Evolutionary conservation across 2,329 filamentous ascomycete genomes (phyloP).

Genomic region (Penicillium hesseltinei): DNA sequence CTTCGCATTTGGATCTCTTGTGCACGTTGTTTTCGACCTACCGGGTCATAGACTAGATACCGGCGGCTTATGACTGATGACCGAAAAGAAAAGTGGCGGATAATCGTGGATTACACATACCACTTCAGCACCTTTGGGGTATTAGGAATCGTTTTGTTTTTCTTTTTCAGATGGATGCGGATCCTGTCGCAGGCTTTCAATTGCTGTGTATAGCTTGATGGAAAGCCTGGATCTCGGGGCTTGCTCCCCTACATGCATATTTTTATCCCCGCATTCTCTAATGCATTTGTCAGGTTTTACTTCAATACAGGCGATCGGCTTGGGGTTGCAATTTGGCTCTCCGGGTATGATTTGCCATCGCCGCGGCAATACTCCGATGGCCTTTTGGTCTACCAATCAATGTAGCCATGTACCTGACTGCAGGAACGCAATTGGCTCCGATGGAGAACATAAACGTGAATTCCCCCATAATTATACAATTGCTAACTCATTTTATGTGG

Average conservation of each 20-base stretch:
- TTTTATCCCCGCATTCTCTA: background rate
- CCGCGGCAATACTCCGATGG: background rate
- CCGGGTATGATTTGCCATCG: background rate
- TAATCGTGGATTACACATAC: background rate
- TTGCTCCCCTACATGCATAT: background rate
- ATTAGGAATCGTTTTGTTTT: background rate
- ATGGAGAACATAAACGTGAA: too few relatives aligned
- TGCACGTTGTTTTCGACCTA: constrained; percentile 7
- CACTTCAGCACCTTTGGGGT: background rate
- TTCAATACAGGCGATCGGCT: background rate
- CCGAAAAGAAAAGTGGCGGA: background rate
- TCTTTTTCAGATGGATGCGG: background rate
- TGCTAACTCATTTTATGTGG: background rate
- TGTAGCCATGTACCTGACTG: background rate
- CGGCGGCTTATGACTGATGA: constrained; percentile 1
- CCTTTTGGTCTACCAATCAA: background rate
- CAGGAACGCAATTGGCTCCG: background rate
- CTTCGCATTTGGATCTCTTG: constrained; percentile 4
- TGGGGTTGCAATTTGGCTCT: background rate
- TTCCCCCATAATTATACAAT: background rate
- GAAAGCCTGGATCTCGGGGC: background rate
- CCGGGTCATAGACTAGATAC: background rate
- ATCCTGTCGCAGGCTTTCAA: background rate
- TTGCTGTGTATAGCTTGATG: background rate
- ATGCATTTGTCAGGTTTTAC: background rate